Evolutionary conservation across 306 rosid genomes (phyloP), one percentile per base, ranked within the genome.

Genomic region (Cucurbita moschata): DNA sequence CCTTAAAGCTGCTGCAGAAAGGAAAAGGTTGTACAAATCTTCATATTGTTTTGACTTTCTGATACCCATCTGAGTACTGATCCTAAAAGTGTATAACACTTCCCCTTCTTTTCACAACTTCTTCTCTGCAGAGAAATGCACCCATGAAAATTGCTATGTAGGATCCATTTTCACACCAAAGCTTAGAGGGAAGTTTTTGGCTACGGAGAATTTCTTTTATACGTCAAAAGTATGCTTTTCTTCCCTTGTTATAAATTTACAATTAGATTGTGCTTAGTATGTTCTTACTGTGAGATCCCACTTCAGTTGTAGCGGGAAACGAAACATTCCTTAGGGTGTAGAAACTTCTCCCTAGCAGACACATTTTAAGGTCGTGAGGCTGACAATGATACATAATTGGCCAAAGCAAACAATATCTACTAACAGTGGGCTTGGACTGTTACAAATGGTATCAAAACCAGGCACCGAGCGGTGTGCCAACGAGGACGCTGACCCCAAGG

Each of bases 191-290:
- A 95, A 88, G 55, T 88, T 95, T 83, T 78, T 95, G 84, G 99
- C 99, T 14, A 95, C 99, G 8, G 99, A 95, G 81, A 95, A 91
- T 81, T 95, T 95, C 91, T 95, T 89, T 79, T 75, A 95, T 82
- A 91, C 96, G 44, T 91, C 96, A 69, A 86, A 91, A 97, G 99
- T 94, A 74, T 75, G 71, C 30, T 70, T 63, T 26, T 63, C 75
- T 76, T 52, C 71, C 40, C 39, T 35, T 51, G 15, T 55, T 62
- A 6, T 0, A 6, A 16, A 5, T 16, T 16, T 52, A 73, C 74
- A 44, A 42, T 18, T 66, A 5, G 7, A 43, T 43, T 40, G 6
- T 16, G 30, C 47, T 64, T 0, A 30, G 10, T 62, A 62, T 63
- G 76, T 55, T 63, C 70, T n/a, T 40, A 18, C 9, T 63, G 4